A percentile compares a stretch with the other conserved stretches of the same genome.
phyloP scores from a whole-genome alignment of 2,329 filamentous ascomycete species.

The Pestalotiopsis sp. region DNA sequence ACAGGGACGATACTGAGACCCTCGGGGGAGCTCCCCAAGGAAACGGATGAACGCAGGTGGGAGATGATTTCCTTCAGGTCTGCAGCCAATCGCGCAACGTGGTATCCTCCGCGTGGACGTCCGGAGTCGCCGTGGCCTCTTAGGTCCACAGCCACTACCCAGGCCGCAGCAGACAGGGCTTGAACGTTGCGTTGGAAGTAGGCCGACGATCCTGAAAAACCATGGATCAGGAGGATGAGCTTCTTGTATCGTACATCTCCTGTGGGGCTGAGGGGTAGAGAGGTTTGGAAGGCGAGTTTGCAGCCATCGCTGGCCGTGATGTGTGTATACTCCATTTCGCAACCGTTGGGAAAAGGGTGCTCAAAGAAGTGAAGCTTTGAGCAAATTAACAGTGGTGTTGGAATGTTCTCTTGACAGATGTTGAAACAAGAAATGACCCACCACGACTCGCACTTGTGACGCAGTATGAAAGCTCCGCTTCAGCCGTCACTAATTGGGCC shows the following conservation, averaged over 20 bases:
- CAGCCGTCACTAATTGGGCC: neutral
- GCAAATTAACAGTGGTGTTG: neutral
- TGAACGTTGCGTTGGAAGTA: conserved; percentile 40
- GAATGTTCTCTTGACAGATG: neutral
- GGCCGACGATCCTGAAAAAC: conserved; percentile 41
- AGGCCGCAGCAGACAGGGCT: conserved; percentile 28
- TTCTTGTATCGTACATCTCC: conserved; percentile 17
- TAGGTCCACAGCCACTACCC: conserved; percentile 42
- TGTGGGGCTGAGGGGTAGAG: conserved; percentile 26
- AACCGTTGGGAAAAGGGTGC: neutral
- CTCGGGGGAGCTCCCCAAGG: neutral
- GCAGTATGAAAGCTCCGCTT: neutral
- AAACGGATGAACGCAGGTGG: conserved; percentile 23
- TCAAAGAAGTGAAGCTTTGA: neutral
- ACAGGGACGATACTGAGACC: conserved; percentile 31
- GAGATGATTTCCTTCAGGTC: conserved; percentile 36
- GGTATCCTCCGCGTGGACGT: conserved; percentile 36
- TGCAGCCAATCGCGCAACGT: conserved; percentile 41
- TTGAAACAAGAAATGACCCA: conserved; percentile 5
- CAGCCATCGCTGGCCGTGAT: conserved; percentile 35
- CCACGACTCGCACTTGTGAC: neutral
- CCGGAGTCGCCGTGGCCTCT: conserved; percentile 40
- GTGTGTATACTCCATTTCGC: conserved; percentile 31
- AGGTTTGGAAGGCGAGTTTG: conserved; percentile 37
- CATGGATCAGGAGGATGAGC: conserved; percentile 41